Percentiles rank a stretch among this genome's conserved stretches.
These are phyloP conservation scores for Heritiera littoralis DNA, from an alignment of 345 rosid species.

Conservation along the genomic window DNA sequence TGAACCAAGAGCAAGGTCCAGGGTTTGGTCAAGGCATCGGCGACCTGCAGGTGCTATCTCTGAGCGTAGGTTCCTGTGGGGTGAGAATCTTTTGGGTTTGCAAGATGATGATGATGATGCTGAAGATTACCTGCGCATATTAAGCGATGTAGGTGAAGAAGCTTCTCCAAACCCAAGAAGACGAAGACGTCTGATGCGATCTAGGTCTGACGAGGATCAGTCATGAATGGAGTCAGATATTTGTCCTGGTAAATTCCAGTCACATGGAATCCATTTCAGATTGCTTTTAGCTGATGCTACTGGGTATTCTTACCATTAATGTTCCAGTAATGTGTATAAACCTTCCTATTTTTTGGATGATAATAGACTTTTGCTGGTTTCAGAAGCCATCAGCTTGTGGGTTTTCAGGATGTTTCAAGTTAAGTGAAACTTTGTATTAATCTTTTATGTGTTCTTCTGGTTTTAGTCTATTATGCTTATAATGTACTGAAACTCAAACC, in stretches of 20 bases:
- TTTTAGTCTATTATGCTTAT: neutral
- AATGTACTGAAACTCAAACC: neutral
- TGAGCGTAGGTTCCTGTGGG: slow-evolving; percentile 84
- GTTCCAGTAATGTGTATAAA: slow-evolving; percentile 29
- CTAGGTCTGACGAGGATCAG: slow-evolving; percentile 68
- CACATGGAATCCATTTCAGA: slow-evolving; percentile 32
- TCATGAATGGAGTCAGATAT: slow-evolving; percentile 33
- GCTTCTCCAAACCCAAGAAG: slow-evolving; percentile 64
- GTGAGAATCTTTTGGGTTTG: slow-evolving; percentile 80
- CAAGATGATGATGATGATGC: slow-evolving; percentile 53
- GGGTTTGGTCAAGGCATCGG: slow-evolving; percentile 78
- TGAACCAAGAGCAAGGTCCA: slow-evolving; percentile 66
- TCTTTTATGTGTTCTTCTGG: neutral
- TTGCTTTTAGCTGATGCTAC: slow-evolving; percentile 27
- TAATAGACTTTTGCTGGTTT: slow-evolving; percentile 15
- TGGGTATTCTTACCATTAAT: slow-evolving; percentile 24
- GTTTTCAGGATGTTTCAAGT: neutral
- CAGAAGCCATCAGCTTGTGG: slow-evolving; percentile 12
- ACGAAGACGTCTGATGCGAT: slow-evolving; percentile 61
- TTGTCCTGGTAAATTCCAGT: slow-evolving; percentile 49
- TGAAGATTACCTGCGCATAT: slow-evolving; percentile 40
- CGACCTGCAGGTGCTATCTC: slow-evolving; percentile 50
- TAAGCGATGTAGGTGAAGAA: slow-evolving; percentile 54
- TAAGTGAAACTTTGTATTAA: neutral
- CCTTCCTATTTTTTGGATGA: neutral